These are phyloP conservation scores for Cladosporium sp. DNA, from an alignment of 2,329 filamentous ascomycete species.

Conservation along the genomic window DNA sequence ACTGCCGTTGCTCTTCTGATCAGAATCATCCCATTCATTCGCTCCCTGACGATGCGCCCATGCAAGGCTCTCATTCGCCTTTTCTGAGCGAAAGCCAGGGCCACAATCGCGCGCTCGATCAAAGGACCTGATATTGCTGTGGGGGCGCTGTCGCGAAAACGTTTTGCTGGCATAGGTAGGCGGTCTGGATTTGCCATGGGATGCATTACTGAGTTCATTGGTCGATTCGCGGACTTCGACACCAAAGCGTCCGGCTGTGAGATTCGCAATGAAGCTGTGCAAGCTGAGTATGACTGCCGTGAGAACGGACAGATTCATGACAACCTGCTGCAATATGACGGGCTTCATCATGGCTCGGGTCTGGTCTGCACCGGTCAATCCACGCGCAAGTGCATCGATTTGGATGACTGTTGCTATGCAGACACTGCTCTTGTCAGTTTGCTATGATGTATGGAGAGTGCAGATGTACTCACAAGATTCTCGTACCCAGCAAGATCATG, in stretches of 20 bases:
- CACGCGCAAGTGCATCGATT: neutral
- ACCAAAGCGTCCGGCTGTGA: neutral
- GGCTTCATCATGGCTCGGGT: slow-evolving; percentile 5
- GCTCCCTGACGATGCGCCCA: neutral
- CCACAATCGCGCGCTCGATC: no score
- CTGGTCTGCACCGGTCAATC: neutral
- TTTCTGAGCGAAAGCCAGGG: neutral
- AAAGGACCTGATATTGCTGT: neutral
- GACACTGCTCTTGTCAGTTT: neutral
- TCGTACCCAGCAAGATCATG: neutral
- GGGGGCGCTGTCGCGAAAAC: neutral
- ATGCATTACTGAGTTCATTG: neutral
- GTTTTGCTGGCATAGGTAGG: neutral
- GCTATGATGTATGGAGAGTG: neutral
- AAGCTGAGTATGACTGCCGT: neutral
- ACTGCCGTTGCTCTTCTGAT: neutral
- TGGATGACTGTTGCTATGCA: neutral
- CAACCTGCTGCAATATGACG: neutral
- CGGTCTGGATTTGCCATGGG: neutral
- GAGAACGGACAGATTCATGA: neutral
- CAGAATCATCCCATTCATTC: neutral
- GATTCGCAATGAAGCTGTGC: neutral
- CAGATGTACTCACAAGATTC: neutral
- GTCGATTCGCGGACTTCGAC: slow-evolving; percentile 2
- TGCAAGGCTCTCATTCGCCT: neutral